A percentile compares a stretch with the other conserved stretches of the same genome.
Evolutionary conservation across 179 eudicot species (phyloP).

Genomic region (Carnegiea gigantea): DNA sequence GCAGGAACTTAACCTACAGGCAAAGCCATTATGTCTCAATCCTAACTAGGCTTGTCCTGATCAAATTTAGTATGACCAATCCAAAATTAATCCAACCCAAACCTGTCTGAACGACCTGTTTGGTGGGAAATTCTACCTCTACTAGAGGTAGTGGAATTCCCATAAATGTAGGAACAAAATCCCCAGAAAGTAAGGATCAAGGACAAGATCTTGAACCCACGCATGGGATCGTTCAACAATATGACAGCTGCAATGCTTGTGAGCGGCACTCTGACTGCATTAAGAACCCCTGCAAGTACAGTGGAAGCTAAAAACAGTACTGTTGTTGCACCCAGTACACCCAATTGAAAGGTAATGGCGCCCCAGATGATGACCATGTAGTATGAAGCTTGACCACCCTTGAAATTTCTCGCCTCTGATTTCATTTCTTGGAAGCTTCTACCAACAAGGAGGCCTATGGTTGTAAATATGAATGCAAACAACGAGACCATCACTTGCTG

Average conservation of each 20-base stretch:
- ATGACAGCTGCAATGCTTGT: conserved; percentile 87
- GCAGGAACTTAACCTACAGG: neutral
- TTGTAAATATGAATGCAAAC: conserved; percentile 70
- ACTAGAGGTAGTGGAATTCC: conserved; percentile 34
- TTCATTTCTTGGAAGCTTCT: conserved; percentile 52
- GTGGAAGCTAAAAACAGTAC: conserved; percentile 74
- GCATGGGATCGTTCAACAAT: conserved; percentile 71
- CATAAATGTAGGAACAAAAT: conserved; percentile 71
- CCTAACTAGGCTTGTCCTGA: neutral
- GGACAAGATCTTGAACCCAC: conserved; percentile 89
- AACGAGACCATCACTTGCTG: conserved; percentile 91
- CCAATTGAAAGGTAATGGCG: conserved; percentile 68
- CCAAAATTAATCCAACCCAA: neutral
- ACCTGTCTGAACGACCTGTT: neutral
- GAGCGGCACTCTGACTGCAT: conserved; percentile 82
- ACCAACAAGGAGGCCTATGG: conserved; percentile 53
- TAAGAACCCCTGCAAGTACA: conserved; percentile 80
- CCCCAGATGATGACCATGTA: conserved; percentile 72
- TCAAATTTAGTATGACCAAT: neutral
- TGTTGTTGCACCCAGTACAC: conserved; percentile 69
- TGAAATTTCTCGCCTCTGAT: conserved; percentile 57
- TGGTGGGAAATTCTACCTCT: neutral
- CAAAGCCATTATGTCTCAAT: neutral
- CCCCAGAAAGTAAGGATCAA: conserved; percentile 83
- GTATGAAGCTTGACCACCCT: conserved; percentile 58